Percentiles rank a stretch among this genome's conserved stretches.
Conservation (phyloP, 163 green algal species). For the Prototheca cutis region DNA sequence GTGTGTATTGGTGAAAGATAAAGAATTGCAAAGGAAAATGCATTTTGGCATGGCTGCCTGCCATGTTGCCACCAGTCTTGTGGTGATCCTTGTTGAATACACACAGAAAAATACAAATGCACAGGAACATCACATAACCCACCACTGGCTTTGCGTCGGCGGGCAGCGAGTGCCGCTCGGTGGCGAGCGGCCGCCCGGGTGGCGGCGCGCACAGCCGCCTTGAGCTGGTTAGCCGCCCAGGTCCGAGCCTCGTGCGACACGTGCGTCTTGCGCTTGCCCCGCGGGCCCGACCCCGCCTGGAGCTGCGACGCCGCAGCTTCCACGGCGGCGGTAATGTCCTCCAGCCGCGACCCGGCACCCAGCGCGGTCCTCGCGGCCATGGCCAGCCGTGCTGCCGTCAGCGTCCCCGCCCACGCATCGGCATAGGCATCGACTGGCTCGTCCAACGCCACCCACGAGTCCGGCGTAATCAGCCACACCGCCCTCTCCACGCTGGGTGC, state of each 20-base stretch:
- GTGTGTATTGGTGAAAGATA: too few relatives aligned
- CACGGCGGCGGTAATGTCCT: conserved; percentile 2
- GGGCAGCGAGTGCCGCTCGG: not conserved
- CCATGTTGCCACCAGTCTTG: too few relatives aligned
- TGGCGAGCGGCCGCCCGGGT: not conserved
- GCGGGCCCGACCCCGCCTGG: not conserved
- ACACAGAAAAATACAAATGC: too few relatives aligned
- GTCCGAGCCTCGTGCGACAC: not conserved
- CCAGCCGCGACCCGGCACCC: not conserved
- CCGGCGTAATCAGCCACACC: conserved; percentile 39
- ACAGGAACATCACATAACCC: too few relatives aligned
- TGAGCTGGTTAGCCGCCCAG: not conserved
- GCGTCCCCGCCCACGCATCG: conserved; percentile 2
- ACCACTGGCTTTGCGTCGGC: conserved; percentile 3
- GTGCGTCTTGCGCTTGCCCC: not conserved
- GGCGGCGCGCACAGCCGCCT: not conserved
- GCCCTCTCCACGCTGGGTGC: not conserved
- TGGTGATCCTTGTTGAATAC: too few relatives aligned
- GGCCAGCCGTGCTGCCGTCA: conserved; percentile 14
- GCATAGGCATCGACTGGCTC: conserved; percentile 29
- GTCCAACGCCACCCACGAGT: conserved; percentile 37
- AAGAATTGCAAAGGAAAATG: too few relatives aligned
- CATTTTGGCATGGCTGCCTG: too few relatives aligned
- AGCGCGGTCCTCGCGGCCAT: not conserved
- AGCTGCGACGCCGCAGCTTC: not conserved